Base-by-base conservation (phyloP, 2,329 filamentous ascomycete genomes). In the Ceratocystis eucalypticola region DNA sequence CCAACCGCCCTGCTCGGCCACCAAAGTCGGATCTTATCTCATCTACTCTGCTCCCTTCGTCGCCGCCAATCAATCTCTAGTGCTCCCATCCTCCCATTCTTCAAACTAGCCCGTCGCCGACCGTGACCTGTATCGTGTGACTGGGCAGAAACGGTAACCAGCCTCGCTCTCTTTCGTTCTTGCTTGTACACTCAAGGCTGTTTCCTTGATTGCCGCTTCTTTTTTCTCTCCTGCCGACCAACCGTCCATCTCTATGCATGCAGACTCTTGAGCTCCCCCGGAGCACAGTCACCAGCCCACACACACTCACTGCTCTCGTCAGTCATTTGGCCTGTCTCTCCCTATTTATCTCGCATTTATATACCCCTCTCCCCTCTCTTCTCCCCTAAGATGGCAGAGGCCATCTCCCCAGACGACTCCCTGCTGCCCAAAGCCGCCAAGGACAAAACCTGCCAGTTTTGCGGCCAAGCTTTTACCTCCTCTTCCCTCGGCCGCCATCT, bases 401-500 rank as follows among this genome's bases (percentile, higher is more conserved):
- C 73, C 57, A 70, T 72, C 55, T 69, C 69, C 68, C 72, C 73
- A 67, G 70, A 70, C 63, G 66, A 67, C 33, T 65, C 63, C n/a
- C 17, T 33, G 8, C 30, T 62, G 20, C 28, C 28, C 55, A 67
- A 67, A 59, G 81, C 88, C 17, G 76, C 82, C 68, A 97, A 97
- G 76, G 92, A 97, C 78, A 91, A 89, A 73, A 86, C 81, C 70
- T 96, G 93, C 74, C 89, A 87, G 45, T 97, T 90, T 77, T 97
- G 93, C 75, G 82, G 85, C 61, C 91, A 96, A 75, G 82, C 88
- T 5, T 97, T 96, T 74, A 96, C 93, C 17, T 96, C 92, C 1
- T 96, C 91, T 17, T 96, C 91, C 1, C 84, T 97, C 65, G 93
- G 93, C 62, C 88, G 93, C 59, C 93, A 97, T 76, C 86, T 96